Evolutionary conservation across 73 alveolate species (phyloP).

Genomic region (Strombidium stylifer): DNA sequence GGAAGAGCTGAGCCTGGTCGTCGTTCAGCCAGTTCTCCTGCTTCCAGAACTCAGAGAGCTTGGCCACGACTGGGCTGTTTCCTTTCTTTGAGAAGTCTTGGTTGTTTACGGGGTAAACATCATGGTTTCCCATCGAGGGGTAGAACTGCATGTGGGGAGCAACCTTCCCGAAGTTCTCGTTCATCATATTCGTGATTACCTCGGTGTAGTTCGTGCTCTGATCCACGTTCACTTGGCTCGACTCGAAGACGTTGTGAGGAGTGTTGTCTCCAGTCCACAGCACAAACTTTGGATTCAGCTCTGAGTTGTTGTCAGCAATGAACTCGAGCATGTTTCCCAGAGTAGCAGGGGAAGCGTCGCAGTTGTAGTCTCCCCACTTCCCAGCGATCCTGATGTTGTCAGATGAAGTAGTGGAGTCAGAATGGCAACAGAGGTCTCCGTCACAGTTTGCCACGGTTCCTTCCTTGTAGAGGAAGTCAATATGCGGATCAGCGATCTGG

Average conservation of each 20-base stretch:
- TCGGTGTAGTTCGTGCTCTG: no score
- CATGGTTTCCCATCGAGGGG: conserved; percentile 78
- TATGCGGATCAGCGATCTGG: conserved; percentile 89
- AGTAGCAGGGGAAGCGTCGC: conserved; percentile 47
- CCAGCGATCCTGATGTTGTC: conserved; percentile 60
- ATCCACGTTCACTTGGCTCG: conserved; percentile 44
- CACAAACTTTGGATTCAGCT: conserved; percentile 78
- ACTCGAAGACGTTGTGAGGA: conserved; percentile 89
- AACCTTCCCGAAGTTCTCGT: conserved; percentile 7
- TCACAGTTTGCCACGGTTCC: conserved; percentile 72
- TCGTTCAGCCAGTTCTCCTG: conserved; percentile 50
- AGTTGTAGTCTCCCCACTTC: conserved; percentile 42
- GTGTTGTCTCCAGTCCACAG: conserved; percentile 97
- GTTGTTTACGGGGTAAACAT: conserved; percentile 70
- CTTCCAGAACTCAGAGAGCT: conserved; percentile 11
- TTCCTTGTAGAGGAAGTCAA: conserved; percentile 75
- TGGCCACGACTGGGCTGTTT: neutral
- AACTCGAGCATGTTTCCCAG: conserved; percentile 35
- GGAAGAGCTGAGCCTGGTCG: conserved; percentile 23
- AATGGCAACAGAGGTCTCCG: conserved; percentile 88
- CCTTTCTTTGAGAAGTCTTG: conserved; percentile 14
- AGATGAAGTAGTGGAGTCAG: conserved; percentile 63
- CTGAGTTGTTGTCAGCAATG: conserved; percentile 41
- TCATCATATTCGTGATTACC: conserved; percentile 24
- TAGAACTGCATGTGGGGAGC: conserved; percentile 41